Percentiles rank a stretch among this genome's conserved stretches.
phyloP scores from a whole-genome alignment of 2,329 filamentous ascomycete species.

The Trichophyton benhamiae region DNA sequence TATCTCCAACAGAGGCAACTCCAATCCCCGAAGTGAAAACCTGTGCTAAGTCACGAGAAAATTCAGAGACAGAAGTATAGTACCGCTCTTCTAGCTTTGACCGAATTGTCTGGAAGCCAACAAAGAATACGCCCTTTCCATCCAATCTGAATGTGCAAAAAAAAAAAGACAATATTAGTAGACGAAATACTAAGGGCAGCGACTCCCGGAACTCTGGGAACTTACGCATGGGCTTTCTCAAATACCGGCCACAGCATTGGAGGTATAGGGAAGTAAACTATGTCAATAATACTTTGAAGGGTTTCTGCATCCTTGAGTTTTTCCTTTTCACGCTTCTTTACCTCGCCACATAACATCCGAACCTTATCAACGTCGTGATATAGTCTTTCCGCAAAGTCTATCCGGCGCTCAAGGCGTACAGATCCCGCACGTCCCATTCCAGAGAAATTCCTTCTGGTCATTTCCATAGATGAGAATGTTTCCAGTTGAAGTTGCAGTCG shows the following conservation, averaged over 20 bases:
- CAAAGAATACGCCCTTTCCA: conserved; percentile 42
- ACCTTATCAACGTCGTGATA: conserved; percentile 61
- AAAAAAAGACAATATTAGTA: conserved; percentile 13
- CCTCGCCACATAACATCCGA: conserved; percentile 53
- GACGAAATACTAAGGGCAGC: neutral
- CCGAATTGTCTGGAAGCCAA: conserved; percentile 42
- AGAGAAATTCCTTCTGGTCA: conserved; percentile 89
- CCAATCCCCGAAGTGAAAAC: conserved; percentile 45
- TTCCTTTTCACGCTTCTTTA: conserved; percentile 62
- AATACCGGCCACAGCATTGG: conserved; percentile 65
- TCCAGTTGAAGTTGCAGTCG: conserved; percentile 89
- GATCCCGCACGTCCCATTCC: conserved; percentile 80
- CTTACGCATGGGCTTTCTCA: conserved; percentile 70
- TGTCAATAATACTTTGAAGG: conserved; percentile 69
- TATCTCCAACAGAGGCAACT: conserved; percentile 35
- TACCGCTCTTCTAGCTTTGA: conserved; percentile 43
- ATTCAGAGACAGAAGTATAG: conserved; percentile 50
- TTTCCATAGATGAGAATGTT: conserved; percentile 92
- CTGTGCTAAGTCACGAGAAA: conserved; percentile 46
- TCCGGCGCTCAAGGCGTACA: conserved; percentile 63
- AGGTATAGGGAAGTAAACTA: conserved; percentile 80
- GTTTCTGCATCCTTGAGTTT: conserved; percentile 68
- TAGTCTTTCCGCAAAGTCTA: conserved; percentile 67
- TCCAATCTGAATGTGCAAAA: conserved; percentile 29
- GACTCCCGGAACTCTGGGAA: conserved; percentile 16